phyloP scores from a whole-genome alignment of 2,329 filamentous ascomycete genomes.

The Aspergillus novoparasiticus region DNA sequence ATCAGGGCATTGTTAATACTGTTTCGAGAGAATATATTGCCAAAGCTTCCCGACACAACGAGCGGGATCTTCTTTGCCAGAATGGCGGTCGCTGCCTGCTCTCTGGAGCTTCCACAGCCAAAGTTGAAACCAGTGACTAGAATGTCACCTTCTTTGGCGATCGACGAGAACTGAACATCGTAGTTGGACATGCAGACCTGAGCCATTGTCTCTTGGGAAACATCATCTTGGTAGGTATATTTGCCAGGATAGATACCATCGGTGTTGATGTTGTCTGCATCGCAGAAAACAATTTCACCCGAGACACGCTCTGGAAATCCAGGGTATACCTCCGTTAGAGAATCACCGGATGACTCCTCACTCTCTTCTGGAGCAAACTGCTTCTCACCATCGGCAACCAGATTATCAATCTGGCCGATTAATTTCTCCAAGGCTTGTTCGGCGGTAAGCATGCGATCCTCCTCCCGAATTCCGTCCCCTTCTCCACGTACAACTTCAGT shows the following conservation, averaged over 20 bases:
- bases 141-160: constrained; percentile 72
- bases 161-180: constrained; percentile 67
- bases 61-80: constrained; percentile 40
- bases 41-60: constrained; percentile 42
- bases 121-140: constrained; percentile 88
- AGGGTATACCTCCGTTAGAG: constrained; percentile 70
- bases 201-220: constrained; percentile 78
- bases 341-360: constrained; percentile 22
- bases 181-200: constrained; percentile 94
- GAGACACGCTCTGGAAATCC: constrained; percentile 82
- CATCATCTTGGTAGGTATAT: constrained; percentile 87
- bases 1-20: constrained; percentile 47
- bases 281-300: constrained; percentile 87
- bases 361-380: constrained; percentile 34
- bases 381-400: constrained; percentile 60
- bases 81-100: constrained; percentile 88
- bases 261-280: constrained; percentile 86
- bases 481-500: constrained; percentile 65
- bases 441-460: constrained; percentile 66
- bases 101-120: constrained; percentile 76
- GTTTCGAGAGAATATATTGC: constrained; percentile 43
- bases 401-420: constrained; percentile 66
- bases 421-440: constrained; percentile 73
- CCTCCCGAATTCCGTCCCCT: constrained; percentile 66
- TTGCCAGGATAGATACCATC: constrained; percentile 91